Conservation (phyloP, 352 stramenopile species). For the Pythium dissotocum region DNA sequence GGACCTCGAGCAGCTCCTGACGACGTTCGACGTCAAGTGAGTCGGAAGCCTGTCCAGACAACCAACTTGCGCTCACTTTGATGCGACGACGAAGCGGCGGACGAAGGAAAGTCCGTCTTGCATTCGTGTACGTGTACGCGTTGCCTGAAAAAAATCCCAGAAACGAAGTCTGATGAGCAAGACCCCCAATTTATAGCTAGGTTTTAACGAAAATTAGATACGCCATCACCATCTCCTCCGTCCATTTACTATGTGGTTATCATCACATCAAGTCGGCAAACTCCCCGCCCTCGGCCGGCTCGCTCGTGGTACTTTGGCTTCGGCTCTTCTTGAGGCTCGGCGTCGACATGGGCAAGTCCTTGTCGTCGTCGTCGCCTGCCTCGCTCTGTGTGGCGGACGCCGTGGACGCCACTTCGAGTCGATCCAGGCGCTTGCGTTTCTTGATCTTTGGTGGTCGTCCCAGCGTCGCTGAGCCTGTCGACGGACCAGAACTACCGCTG, state of each 20-base stretch:
- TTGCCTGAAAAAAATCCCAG: neutral
- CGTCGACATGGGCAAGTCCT: conserved; percentile 13
- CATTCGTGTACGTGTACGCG: neutral
- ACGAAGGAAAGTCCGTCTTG: conserved; percentile 11
- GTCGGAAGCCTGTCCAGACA: neutral
- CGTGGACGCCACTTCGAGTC: conserved; percentile 10
- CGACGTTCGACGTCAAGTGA: conserved; percentile 53
- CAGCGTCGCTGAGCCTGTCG: conserved; percentile 17
- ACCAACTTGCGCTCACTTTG: neutral
- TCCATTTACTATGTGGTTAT: neutral
- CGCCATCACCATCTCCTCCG: neutral
- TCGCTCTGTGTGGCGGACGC: conserved; percentile 29
- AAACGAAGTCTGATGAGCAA: conserved; percentile 3
- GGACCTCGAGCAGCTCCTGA: conserved; percentile 65
- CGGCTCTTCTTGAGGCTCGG: conserved; percentile 19
- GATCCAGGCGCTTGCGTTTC: conserved; percentile 24
- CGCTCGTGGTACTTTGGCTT: conserved; percentile 1
- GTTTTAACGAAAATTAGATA: conserved; percentile 30
- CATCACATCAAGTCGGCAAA: conserved; percentile 64
- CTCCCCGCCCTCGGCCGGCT: conserved; percentile 27
- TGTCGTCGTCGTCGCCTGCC: conserved; percentile 30
- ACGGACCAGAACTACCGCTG: conserved; percentile 3
- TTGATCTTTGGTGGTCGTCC: conserved; percentile 27
- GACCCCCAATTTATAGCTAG: conserved; percentile 22
- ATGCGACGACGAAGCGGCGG: neutral